Percentiles rank a stretch among this genome's conserved stretches.
Conservation (phyloP, 1,139 yeast genomes). For the Yamadazyma atmosphaerica region DNA sequence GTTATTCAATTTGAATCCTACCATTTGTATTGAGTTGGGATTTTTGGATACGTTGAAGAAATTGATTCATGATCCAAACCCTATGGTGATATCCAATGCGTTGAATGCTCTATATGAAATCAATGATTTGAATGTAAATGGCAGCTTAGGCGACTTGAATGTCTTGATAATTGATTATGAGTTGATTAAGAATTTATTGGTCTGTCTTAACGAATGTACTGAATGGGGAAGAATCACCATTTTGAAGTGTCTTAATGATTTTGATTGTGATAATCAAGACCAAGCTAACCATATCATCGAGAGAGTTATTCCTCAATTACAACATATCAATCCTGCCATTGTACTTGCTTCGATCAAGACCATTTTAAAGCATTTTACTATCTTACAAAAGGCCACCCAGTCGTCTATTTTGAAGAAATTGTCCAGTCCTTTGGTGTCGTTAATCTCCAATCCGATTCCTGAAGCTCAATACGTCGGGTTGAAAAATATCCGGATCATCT, state of each 20-base stretch:
- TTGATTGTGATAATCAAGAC: slow-evolving; percentile 50
- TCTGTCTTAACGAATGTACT: slow-evolving; percentile 93
- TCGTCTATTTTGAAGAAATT: slow-evolving; percentile 63
- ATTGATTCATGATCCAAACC: slow-evolving; percentile 85
- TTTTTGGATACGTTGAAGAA: slow-evolving; percentile 68
- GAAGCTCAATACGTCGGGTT: slow-evolving; percentile 96
- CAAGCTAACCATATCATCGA: slow-evolving; percentile 89
- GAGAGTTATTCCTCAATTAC: slow-evolving; percentile 91
- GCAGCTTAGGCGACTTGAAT: slow-evolving; percentile 32
- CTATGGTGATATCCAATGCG: slow-evolving; percentile 96
- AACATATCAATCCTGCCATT: slow-evolving; percentile 96
- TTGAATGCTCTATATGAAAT: slow-evolving; percentile 84
- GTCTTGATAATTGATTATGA: slow-evolving; percentile 42
- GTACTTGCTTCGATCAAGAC: slow-evolving; percentile 87
- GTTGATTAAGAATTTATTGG: slow-evolving; percentile 63
- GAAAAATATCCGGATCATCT: slow-evolving; percentile 84
- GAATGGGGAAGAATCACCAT: slow-evolving; percentile 99
- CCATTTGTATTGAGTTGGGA: slow-evolving; percentile 83
- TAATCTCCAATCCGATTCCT: slow-evolving; percentile 80
- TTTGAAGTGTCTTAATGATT: slow-evolving; percentile 77
- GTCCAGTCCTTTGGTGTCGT: slow-evolving; percentile 88
- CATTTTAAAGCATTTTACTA: slow-evolving; percentile 69
- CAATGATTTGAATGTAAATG: slow-evolving; percentile 58
- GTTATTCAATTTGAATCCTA: slow-evolving; percentile 81
- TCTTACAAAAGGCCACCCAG: slow-evolving; percentile 34